Base-by-base conservation (phyloP, 2,329 filamentous ascomycete species). In the Penicillium nordicum region DNA sequence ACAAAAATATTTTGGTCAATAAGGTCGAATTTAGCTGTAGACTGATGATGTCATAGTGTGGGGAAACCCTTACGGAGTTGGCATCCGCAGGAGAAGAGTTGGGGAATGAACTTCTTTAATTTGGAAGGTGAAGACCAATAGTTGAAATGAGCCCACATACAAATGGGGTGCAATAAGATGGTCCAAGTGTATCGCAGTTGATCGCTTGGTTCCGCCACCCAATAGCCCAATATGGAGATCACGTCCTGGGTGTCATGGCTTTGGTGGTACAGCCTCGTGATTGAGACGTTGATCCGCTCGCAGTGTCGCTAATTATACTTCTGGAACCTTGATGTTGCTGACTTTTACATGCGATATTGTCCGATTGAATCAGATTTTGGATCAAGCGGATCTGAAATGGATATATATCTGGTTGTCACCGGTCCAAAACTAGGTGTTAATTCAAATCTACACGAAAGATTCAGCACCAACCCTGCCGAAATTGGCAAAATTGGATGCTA, bases 1-100 rank as follows among this genome's bases (percentile, higher is more conserved):
- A 21, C 4, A 5, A 8, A 8, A 21, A 21, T 23, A 34, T 11
- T 25, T 11, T 3, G 12, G 14, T 21, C n/a, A 30, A 21, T 2
- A 18, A 21, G 2, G 12, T 32, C 18, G 7, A 45, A 5, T 32
- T 45, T 10, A 9, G 3, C 10, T 44, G 44, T 36, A 25, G 10
- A 25, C 12, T 34, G n/a, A 8, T 42, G 40, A 51, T 37, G 53
- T 51, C 53, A 55, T 21, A 41, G 32, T 50, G 38, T 6, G 38
- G 40, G 34, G 38, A 14, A 44, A 25, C 25, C 11, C 27, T 4
- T 32, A 40, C 40, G 46, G 38, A 44, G 18, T 50, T 12, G 9
- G 38, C 5, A 23, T 7, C 23, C 38, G 40, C 12, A 34, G 32
- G 16, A 41, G 10, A 5, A 4, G 27, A 21, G 2, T 10, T 25